These are phyloP conservation scores for Eutrema japonicum DNA, from an alignment of 345 rosid species.

Conservation along the genomic window DNA sequence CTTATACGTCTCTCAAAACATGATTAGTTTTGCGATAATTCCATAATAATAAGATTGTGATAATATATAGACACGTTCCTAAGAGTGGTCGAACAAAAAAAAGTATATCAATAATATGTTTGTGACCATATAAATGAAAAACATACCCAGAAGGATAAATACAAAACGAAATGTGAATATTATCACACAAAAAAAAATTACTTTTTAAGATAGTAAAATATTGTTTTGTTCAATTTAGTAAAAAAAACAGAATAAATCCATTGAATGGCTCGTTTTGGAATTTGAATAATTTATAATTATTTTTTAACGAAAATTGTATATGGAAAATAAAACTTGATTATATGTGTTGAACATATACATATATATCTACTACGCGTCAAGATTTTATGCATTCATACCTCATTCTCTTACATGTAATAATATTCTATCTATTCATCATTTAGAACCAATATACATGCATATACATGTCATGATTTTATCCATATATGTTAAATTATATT, in stretches of 20 bases:
- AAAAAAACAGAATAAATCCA: no score
- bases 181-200: no score
- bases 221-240: no score
- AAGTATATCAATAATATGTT: background rate
- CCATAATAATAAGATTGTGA: background rate
- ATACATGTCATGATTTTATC: background rate
- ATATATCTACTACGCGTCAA: background rate
- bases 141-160: background rate
- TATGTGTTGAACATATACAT: background rate
- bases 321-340: background rate
- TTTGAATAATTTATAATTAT: background rate
- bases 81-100: background rate
- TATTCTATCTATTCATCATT: background rate
- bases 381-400: background rate
- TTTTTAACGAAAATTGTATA: background rate
- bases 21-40: conserved; percentile 3
- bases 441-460: background rate
- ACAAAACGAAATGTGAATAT: no score
- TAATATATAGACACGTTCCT: background rate
- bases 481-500: background rate
- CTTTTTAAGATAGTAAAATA: no score
- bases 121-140: background rate
- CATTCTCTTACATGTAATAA: background rate
- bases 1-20: conserved; percentile 28
- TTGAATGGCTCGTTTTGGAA: background rate